phyloP scores from a whole-genome alignment of 768 basidiomycete genomes.

The Lactifluus echinatus region DNA sequence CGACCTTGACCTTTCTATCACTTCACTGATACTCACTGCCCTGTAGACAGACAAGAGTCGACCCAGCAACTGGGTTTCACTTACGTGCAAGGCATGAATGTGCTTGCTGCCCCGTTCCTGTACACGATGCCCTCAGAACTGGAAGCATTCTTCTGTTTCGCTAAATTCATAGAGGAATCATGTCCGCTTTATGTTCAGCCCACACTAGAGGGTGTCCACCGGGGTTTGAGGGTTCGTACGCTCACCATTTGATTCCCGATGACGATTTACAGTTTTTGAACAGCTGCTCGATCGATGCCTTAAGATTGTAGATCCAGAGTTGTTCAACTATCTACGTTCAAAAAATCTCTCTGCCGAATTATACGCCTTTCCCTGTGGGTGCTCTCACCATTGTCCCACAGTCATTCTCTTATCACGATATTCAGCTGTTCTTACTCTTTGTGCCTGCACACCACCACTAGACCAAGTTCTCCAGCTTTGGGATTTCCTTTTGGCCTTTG shows the following conservation, averaged over 20 bases:
- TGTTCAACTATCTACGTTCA: conserved; percentile 71
- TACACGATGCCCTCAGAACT: conserved; percentile 96
- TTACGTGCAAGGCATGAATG: conserved; percentile 99
- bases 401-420: not conserved
- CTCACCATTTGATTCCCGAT: not conserved
- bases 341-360: conserved; percentile 94
- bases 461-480: conserved; percentile 92
- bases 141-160: conserved; percentile 97
- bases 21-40: not conserved
- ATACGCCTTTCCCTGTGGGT: conserved; percentile 93
- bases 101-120: conserved; percentile 93
- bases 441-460: conserved; percentile 93
- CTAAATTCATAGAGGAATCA: conserved; percentile 88
- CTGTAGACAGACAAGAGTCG: conserved; percentile 58
- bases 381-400: not conserved
- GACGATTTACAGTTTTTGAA: not conserved
- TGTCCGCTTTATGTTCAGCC: conserved; percentile 98
- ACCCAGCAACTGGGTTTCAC: conserved; percentile 78
- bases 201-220: conserved; percentile 90
- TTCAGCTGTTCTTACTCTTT: conserved; percentile 85
- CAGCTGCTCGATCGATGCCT: conserved; percentile 91
- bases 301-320: conserved; percentile 81
- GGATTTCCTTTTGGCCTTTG: conserved; percentile 97
- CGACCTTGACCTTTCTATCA: not conserved
- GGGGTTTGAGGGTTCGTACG: conserved; percentile 73